Conservation (phyloP, 2,329 filamentous ascomycete genomes). For the Fusarium armeniacum region DNA sequence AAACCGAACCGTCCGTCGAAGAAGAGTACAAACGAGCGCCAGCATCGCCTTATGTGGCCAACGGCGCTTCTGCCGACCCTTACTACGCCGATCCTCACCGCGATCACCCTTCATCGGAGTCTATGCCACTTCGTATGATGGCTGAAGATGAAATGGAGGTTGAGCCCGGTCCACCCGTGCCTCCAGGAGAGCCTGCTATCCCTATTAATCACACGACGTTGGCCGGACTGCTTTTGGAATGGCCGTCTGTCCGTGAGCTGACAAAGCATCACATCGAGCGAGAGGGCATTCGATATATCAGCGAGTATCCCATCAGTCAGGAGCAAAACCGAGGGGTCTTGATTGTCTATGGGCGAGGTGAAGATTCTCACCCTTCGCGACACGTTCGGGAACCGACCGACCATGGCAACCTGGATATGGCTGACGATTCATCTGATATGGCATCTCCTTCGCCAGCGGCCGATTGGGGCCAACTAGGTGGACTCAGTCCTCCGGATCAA, state of each 20-base stretch:
- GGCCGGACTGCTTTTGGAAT: constrained; percentile 84
- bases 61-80: constrained; percentile 42
- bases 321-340: constrained; percentile 82
- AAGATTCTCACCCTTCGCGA: constrained; percentile 74
- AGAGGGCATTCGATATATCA: constrained; percentile 68
- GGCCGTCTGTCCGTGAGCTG: constrained; percentile 76
- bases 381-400: constrained; percentile 59
- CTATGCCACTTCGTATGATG: constrained; percentile 50
- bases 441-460: constrained; percentile 68
- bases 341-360: constrained; percentile 82
- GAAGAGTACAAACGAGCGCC: constrained; percentile 50
- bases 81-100: constrained; percentile 47
- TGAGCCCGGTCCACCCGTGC: constrained; percentile 66
- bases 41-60: constrained; percentile 42
- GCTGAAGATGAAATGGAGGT: constrained; percentile 65
- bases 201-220: constrained; percentile 90
- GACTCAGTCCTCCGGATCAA: constrained; percentile 61
- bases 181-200: constrained; percentile 76
- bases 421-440: constrained; percentile 66
- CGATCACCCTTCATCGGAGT: constrained; percentile 50
- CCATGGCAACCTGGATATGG: constrained; percentile 58
- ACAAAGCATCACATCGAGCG: constrained; percentile 65
- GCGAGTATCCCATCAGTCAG: constrained; percentile 81
- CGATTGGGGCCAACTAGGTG: constrained; percentile 72
- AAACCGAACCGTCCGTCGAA: constrained; percentile 50